Evolutionary conservation across 1,284 basidiomycete genomes (phyloP), one percentile per base, ranked within the genome.

Genomic region (Rhodotorula sp.): DNA sequence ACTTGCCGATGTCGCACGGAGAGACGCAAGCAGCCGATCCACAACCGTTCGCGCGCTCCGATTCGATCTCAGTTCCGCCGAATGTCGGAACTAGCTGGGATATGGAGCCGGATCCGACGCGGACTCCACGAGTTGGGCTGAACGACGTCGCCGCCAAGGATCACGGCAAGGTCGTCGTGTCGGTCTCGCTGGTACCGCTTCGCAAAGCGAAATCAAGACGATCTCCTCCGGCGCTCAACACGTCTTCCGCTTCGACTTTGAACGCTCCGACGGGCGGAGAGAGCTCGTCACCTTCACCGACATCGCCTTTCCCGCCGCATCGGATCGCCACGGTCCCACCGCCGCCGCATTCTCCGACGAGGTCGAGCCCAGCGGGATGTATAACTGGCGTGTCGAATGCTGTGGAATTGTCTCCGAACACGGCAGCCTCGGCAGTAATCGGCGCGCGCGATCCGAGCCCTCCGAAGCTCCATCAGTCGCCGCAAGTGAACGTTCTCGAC

Each of bases 401-500:
- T 14, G 38, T 31, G 12, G 14, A 48, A 12, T 28, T 21, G 4
- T 59, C 19, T 18, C 56, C 55, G 19, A 43, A 15, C 18, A 19
- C 43, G 3, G 10, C 28, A 23, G 18, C 31, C 6, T 54, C 47
- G 12, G 16, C 60, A 23, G 2, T 6, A 19, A 26, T 0, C n/a
- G 14, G 12, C 48, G 52, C 52, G 28, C 54, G 1, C 31, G 19
- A 2, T 64, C 58, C 3, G 38, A 68, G 31, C 48, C 45, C 2
- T 1, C 48, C 49, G 7, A 59, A 47, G 23, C 57, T 64, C 14
- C 4, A 66, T 23, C 58, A 59, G 26, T 67, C 67, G 66, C 74
- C 71, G 4, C 50, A 69, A 19, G 66, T 76, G 48, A 71, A 73
- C 52, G 34, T 74, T 3, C 68, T 76, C n/a, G 74, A 76, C 52